Evolutionary conservation across 306 rosid species (phyloP).

Genomic region (Sesbania bispinosa): DNA sequence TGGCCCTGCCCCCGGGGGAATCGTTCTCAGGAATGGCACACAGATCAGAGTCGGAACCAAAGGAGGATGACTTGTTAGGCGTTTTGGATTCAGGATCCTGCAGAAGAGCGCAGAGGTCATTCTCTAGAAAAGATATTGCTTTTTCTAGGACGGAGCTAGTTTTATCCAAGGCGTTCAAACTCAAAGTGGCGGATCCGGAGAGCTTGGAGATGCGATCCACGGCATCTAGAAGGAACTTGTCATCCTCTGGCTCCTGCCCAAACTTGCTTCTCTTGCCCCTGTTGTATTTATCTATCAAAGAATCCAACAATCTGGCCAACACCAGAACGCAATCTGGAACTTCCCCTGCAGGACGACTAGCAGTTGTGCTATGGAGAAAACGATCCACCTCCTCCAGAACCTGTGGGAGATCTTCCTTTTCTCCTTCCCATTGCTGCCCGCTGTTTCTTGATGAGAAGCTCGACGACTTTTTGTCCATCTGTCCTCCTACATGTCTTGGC

Average conservation of each 20-base stretch:
- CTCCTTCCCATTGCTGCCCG: neutral
- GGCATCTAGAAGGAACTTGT: slow-evolving; percentile 31
- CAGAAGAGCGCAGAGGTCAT: slow-evolving; percentile 43
- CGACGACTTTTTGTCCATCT: slow-evolving; percentile 15
- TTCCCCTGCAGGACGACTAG: neutral
- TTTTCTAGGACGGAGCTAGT: slow-evolving; percentile 39
- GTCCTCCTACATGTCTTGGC: neutral
- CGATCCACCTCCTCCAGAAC: slow-evolving; percentile 50
- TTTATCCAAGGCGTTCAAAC: slow-evolving; percentile 22
- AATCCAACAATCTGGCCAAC: slow-evolving; percentile 35
- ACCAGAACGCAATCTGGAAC: slow-evolving; percentile 36
- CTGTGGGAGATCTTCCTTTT: neutral
- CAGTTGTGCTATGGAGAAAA: slow-evolving; percentile 28
- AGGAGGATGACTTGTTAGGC: slow-evolving; percentile 34
- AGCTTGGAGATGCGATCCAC: slow-evolving; percentile 38
- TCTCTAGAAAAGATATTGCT: slow-evolving; percentile 58
- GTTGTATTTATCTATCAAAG: slow-evolving; percentile 33
- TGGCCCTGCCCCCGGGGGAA: too few relatives aligned
- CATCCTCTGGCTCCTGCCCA: slow-evolving; percentile 39
- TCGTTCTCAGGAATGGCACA: too few relatives aligned
- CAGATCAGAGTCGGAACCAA: too few relatives aligned
- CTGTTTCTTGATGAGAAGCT: neutral
- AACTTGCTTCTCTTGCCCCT: slow-evolving; percentile 20
- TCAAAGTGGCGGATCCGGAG: neutral
- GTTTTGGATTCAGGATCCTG: slow-evolving; percentile 23